Conservation (phyloP, 345 rosid species). For the Trapa bicornis region DNA sequence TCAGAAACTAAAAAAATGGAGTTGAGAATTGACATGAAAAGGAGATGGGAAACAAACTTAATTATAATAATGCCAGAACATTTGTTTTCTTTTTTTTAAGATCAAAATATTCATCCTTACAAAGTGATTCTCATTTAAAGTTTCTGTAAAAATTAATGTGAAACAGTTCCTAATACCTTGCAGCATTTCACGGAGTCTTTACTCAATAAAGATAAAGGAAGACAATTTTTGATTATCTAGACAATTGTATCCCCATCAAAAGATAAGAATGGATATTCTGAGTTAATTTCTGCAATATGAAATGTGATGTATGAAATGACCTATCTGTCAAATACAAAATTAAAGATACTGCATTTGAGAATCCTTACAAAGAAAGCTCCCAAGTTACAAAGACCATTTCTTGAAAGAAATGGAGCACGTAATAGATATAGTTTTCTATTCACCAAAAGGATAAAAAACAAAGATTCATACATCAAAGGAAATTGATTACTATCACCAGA, state of each 20-base stretch:
- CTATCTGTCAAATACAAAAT: not conserved
- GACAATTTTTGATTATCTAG: not conserved
- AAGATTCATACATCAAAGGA: no score
- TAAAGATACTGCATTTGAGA: not conserved
- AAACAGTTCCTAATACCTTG: no score
- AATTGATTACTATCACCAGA: not conserved
- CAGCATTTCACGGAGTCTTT: no score
- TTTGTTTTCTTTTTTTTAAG: no score
- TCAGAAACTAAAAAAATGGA: not conserved
- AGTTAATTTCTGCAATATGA: not conserved
- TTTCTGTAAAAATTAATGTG: no score
- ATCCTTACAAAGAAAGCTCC: not conserved
- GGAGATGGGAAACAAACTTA: not conserved
- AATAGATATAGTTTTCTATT: no score
- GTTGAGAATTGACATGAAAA: not conserved
- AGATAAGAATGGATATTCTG: not conserved
- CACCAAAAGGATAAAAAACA: no score
- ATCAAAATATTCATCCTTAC: no score
- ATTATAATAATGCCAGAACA: no score
- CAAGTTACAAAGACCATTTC: not conserved
- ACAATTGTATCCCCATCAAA: not conserved
- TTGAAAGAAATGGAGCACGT: not conserved
- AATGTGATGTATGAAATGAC: not conserved
- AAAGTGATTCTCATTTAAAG: no score
- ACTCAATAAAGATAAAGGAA: no score